Evolutionary conservation across 129 eudicot species (phyloP), one percentile per base, ranked within the genome.

Genomic region (Pulicaria dysenterica): DNA sequence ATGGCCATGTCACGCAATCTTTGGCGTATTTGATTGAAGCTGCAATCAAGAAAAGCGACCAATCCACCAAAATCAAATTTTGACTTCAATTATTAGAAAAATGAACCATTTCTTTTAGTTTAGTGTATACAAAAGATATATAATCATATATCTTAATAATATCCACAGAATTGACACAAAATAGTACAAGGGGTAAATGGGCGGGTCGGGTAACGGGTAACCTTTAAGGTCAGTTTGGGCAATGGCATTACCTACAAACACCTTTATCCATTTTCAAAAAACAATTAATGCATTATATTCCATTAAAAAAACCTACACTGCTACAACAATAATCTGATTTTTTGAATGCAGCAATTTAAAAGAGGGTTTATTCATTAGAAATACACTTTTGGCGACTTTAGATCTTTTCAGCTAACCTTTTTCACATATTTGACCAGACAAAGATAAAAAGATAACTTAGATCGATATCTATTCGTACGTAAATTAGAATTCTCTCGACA

Each of bases 1-100:
- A 88, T 74, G 5, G 92, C 95, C 84, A 80, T 69, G 44, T 84
- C 85, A 78, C 96, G 83, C 70, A 93, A 70, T 56, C 81, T 77
- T 53, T 82, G 87, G 58, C 90, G 84, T 9, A 93, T 89, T 67
- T 83, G 89, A 63, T 80, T 81, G 46, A 78, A 80, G 76, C 98
- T 93, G 88, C 63, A 48, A 77, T 31, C 53, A 68, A 38, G 15
- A 56, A 45, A 83, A 8, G 45, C 31, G 31, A 24, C 31, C 37
- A 68, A 44, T n/a, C 45, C 57, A 11, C 40, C 17, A 4, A 8
- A 53, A 65, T 50, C 10, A 46, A 16, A 5, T 1, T 40, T 3
- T 3, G n/a, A 53, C 11, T 47, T 63, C 34, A 15, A n/a, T 11
- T 70, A 58, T 8, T 8, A 66, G 12, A 40, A 5, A 51, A 41